phyloP scores from a whole-genome alignment of 140 eudicot species.

The Flaveria floridana region DNA sequence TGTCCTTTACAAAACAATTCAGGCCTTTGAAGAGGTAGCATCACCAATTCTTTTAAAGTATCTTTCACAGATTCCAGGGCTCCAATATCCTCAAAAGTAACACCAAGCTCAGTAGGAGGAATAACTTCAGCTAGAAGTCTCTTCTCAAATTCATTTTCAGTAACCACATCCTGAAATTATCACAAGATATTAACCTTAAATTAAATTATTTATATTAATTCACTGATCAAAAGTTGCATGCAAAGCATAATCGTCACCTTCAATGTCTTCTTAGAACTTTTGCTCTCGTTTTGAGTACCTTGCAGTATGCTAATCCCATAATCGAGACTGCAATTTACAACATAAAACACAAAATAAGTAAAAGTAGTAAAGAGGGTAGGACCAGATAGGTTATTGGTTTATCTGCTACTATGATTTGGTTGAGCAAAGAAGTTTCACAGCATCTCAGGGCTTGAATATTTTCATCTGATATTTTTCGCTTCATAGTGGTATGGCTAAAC shows the following conservation, averaged over 20 bases:
- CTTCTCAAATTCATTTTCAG: constrained; percentile 90
- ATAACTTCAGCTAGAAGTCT: constrained; percentile 84
- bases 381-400: no score
- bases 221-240: constrained; percentile 9
- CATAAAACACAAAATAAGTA: constrained; percentile 8
- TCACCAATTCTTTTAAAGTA: constrained; percentile 84
- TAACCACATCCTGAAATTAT: constrained; percentile 69
- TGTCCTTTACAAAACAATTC: constrained; percentile 88
- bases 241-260: constrained; percentile 50
- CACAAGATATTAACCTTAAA: neutral
- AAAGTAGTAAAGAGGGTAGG: neutral
- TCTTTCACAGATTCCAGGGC: constrained; percentile 87
- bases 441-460: no score
- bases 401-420: no score
- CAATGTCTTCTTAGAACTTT: constrained; percentile 70
- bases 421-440: no score
- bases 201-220: neutral
- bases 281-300: constrained; percentile 72
- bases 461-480: no score
- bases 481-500: no score
- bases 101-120: constrained; percentile 89
- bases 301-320: constrained; percentile 74
- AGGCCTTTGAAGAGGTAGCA: constrained; percentile 93
- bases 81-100: constrained; percentile 89
- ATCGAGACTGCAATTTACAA: constrained; percentile 50